phyloP scores from a whole-genome alignment of 2,329 filamentous ascomycete species.

The Stagonosporopsis cucurbitacearum region DNA sequence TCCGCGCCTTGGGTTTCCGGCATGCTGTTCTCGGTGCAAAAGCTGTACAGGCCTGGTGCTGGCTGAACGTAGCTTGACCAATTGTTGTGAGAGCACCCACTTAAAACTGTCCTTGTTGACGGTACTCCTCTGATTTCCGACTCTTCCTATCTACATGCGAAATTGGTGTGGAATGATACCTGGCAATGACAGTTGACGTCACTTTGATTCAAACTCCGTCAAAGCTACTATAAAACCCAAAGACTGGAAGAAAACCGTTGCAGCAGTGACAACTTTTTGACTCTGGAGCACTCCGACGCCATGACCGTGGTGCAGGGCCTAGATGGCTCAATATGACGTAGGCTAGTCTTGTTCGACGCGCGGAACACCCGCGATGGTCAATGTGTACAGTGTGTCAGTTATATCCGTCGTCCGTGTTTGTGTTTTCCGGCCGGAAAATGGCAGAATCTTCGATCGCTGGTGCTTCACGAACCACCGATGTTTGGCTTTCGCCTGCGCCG shows the following conservation, averaged over 20 bases:
- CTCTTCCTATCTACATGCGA: not conserved
- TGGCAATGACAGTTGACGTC: not conserved
- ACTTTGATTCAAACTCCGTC: too few species aligned
- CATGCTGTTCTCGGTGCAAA: not conserved
- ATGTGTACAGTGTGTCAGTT: not conserved
- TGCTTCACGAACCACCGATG: not conserved
- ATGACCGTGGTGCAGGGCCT: constrained; percentile 1
- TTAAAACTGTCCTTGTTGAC: not conserved
- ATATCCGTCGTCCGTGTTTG: not conserved
- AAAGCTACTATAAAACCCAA: not conserved
- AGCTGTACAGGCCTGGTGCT: not conserved
- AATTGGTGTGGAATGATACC: not conserved
- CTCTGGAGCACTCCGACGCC: constrained; percentile 3
- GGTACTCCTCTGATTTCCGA: not conserved
- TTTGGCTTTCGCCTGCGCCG: not conserved
- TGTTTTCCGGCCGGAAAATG: constrained; percentile 7
- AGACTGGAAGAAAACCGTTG: not conserved
- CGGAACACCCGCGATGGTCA: not conserved
- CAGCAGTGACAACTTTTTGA: constrained; percentile 7
- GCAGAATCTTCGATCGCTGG: not conserved
- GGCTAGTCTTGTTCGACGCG: not conserved
- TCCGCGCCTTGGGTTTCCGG: not conserved
- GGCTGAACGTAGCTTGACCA: not conserved
- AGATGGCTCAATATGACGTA: constrained; percentile 8
- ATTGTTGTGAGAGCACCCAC: not conserved